Evolutionary conservation across 768 basidiomycete genomes (phyloP).

Genomic region (Inosperma sp.): DNA sequence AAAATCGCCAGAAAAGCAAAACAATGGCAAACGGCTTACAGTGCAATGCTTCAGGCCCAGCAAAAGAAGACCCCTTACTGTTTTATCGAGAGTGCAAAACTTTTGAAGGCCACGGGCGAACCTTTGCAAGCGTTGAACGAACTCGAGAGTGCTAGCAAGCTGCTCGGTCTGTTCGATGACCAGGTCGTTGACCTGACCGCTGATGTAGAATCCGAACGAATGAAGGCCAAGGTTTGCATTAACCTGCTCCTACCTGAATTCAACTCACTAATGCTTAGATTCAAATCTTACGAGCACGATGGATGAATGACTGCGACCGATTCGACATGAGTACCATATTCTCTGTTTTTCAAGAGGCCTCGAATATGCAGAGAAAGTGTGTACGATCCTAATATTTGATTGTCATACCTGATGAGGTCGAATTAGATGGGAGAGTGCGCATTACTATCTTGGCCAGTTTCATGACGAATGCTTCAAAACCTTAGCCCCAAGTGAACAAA

Average conservation of each 20-base stretch:
- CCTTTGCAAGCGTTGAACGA: slow-evolving; percentile 83
- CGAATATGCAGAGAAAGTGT: slow-evolving; percentile 48
- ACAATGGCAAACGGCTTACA: slow-evolving; percentile 95
- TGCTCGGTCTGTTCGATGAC: slow-evolving; percentile 44
- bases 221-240: slow-evolving; percentile 66
- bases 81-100: slow-evolving; percentile 88
- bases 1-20: slow-evolving; percentile 95
- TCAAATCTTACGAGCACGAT: slow-evolving; percentile 76
- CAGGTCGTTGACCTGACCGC: slow-evolving; percentile 56
- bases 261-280: slow-evolving; percentile 44
- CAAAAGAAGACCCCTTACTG: slow-evolving; percentile 66
- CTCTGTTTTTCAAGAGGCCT: slow-evolving; percentile 50
- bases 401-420: neutral
- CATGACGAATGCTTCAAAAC: slow-evolving; percentile 74
- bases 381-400: slow-evolving; percentile 5
- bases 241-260: neutral
- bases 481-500: slow-evolving; percentile 43
- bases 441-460: slow-evolving; percentile 84
- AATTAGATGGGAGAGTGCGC: slow-evolving; percentile 74
- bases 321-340: slow-evolving; percentile 64
- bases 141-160: slow-evolving; percentile 67
- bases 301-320: slow-evolving; percentile 88
- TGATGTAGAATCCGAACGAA: slow-evolving; percentile 46
- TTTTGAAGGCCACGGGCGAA: slow-evolving; percentile 74
- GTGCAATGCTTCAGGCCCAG: slow-evolving; percentile 86